phyloP scores from a whole-genome alignment of 2,329 filamentous ascomycete species.

The Penicillium sp. region DNA sequence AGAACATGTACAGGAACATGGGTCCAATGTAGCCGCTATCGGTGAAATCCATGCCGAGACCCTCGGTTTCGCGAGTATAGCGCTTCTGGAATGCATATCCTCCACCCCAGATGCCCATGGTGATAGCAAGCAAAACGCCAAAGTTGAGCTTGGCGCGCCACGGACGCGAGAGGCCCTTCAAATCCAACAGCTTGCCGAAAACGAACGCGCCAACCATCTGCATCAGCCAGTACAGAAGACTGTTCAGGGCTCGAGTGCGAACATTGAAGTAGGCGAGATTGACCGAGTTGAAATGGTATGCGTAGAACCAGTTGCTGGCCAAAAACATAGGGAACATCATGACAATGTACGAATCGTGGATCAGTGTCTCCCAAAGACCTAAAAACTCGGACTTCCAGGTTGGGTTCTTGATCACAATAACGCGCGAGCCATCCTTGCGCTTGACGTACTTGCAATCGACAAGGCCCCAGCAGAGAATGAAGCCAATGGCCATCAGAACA shows the following conservation, averaged over 20 bases:
- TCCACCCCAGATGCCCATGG: conserved; percentile 77
- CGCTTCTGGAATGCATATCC: conserved; percentile 72
- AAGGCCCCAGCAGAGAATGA: conserved; percentile 65
- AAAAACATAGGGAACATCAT: conserved; percentile 80
- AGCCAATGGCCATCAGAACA: conserved; percentile 73
- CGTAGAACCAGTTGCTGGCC: conserved; percentile 75
- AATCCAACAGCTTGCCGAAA: conserved; percentile 71
- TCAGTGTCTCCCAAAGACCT: conserved; percentile 72
- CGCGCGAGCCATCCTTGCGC: conserved; percentile 71
- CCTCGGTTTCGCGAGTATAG: conserved; percentile 51
- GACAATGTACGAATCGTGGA: conserved; percentile 68
- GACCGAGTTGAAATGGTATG: conserved; percentile 73
- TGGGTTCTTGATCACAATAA: conserved; percentile 88
- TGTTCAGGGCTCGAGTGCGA: conserved; percentile 73
- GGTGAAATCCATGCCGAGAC: conserved; percentile 59
- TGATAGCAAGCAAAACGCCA: conserved; percentile 62
- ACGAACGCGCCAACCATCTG: conserved; percentile 74
- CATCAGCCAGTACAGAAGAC: conserved; percentile 71
- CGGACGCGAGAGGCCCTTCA: conserved; percentile 57
- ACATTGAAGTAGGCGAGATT: conserved; percentile 70
- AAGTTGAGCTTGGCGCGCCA: conserved; percentile 65
- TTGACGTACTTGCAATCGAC: conserved; percentile 69
- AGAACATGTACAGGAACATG: conserved; percentile 88
- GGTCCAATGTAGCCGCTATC: conserved; percentile 68
- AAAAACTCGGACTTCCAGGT: conserved; percentile 76